Evolutionary conservation across 345 rosid species (phyloP).

Genomic region (Streptanthus diversifolius): DNA sequence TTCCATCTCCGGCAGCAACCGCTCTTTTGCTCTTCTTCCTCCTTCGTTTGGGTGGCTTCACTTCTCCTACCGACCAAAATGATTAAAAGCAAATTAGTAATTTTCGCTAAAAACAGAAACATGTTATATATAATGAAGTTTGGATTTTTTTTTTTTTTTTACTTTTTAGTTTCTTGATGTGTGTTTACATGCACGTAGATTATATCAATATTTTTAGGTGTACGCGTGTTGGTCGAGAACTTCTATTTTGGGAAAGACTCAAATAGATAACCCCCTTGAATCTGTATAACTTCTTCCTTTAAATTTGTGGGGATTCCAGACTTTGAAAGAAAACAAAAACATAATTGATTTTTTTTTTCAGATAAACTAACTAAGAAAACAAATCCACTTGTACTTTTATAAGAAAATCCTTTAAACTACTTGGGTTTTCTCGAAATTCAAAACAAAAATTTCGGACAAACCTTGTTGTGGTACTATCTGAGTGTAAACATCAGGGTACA

Average conservation of each 20-base stretch:
- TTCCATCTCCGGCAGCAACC: conserved; percentile 4
- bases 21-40: conserved; percentile 57
- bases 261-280: conserved; percentile 7
- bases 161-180: neutral
- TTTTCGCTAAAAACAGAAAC: neutral
- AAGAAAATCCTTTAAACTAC: conserved; percentile 1
- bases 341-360: neutral
- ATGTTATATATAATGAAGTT: neutral
- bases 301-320: neutral
- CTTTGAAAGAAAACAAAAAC: neutral
- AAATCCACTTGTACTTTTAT: conserved; percentile 1
- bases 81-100: neutral
- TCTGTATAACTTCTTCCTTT: neutral
- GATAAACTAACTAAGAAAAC: neutral
- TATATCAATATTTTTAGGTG: neutral
- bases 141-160: neutral
- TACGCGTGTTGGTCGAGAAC: conserved; percentile 11
- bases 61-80: conserved; percentile 36
- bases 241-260: neutral
- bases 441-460: conserved; percentile 16
- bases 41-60: conserved; percentile 44
- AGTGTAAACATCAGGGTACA: conserved; percentile 48
- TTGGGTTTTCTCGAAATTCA: neutral
- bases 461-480: conserved; percentile 58
- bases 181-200: conserved; percentile 19